Evolutionary conservation across 371 early-diverging fungal species (phyloP).

Genomic region (Catenaria anguillulae): DNA sequence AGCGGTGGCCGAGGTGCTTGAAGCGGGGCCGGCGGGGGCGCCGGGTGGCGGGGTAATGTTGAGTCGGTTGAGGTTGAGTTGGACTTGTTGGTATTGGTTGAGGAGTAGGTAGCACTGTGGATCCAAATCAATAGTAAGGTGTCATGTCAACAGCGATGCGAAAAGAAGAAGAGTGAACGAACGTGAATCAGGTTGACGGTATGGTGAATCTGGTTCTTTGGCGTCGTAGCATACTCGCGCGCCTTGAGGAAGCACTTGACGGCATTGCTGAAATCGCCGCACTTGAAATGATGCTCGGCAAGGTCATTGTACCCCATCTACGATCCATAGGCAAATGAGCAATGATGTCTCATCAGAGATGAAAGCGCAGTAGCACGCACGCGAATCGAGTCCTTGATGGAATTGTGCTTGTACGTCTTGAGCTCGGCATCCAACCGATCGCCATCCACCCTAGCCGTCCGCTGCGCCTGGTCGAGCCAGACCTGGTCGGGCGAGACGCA

Average conservation of each 20-base stretch:
- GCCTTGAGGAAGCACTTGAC: constrained; percentile 51
- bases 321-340: neutral
- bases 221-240: constrained; percentile 58
- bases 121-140: too few relatives aligned
- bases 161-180: too few relatives aligned
- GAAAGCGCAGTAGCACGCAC: constrained; percentile 22
- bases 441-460: constrained; percentile 23
- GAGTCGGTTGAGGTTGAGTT: neutral
- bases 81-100: neutral
- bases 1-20: too few relatives aligned
- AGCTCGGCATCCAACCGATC: constrained; percentile 57
- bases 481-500: constrained; percentile 21
- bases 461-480: constrained; percentile 47
- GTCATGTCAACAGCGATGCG: too few relatives aligned
- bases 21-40: too few relatives aligned
- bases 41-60: too few relatives aligned
- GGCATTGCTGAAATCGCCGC: constrained; percentile 52
- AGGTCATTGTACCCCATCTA: constrained; percentile 58
- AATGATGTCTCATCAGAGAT: neutral
- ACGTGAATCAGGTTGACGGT: neutral
- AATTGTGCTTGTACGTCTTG: constrained; percentile 48
- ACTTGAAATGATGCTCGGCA: constrained; percentile 52
- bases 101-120: neutral
- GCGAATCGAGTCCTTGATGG: constrained; percentile 65
- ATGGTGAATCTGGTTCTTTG: constrained; percentile 51